Conservation (phyloP, 139 green algal species). For the Pleodorina starrii region DNA sequence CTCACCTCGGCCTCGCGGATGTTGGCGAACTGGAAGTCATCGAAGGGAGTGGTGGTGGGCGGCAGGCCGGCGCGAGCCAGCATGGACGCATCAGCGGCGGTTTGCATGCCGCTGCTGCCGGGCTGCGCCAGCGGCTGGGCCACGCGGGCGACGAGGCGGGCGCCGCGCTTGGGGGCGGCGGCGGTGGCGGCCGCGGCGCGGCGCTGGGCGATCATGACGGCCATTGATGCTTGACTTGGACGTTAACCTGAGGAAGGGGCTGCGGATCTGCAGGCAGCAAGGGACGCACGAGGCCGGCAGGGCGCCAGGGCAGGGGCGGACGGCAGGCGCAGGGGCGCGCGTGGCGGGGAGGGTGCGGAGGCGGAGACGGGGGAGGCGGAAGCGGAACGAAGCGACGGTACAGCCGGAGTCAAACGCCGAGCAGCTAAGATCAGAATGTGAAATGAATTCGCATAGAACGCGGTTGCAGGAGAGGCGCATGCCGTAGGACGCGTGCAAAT, state of each 20-base stretch:
- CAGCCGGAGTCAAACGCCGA: no score
- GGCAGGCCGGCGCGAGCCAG: constrained; percentile 25
- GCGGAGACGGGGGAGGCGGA: background rate
- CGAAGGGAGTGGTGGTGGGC: constrained; percentile 67
- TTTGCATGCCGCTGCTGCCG: background rate
- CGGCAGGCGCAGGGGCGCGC: background rate
- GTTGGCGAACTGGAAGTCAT: constrained; percentile 80
- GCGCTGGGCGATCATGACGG: background rate
- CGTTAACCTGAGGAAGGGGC: background rate
- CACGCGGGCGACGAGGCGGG: constrained; percentile 37
- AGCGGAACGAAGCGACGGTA: background rate
- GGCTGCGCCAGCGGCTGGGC: constrained; percentile 27
- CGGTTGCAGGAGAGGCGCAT: no score
- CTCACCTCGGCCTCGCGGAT: constrained; percentile 83
- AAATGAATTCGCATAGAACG: no score
- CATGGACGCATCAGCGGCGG: background rate
- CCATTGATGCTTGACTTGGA: background rate
- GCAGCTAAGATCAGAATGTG: no score
- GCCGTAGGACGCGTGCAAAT: no score
- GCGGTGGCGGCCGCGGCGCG: background rate
- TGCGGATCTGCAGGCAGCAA: no score
- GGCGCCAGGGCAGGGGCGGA: background rate
- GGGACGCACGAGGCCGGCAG: no score
- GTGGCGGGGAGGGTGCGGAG: background rate
- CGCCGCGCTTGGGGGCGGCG: background rate